Base-by-base conservation (phyloP, 768 basidiomycete species). In the Agrocybe chaxingu region DNA sequence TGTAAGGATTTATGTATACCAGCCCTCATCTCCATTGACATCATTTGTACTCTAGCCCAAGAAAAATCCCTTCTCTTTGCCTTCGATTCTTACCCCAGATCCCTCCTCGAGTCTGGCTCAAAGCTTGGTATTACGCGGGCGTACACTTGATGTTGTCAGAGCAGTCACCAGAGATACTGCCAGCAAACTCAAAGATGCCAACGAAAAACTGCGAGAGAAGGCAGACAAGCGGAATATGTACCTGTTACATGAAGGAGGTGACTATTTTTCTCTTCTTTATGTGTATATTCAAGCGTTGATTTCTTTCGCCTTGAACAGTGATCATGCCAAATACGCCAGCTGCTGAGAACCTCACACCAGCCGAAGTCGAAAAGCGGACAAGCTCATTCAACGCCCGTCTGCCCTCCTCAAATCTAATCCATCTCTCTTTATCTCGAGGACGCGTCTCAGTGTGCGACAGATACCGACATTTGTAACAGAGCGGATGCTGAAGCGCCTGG, bases 191-290 rank as follows among this genome's bases (percentile, higher is more conserved):
- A 91, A 89, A 63, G 94, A 97, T 54, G 89, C 87, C 12, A 87
- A 89, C 3, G 94, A 95, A 63, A 85, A 82, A 61, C 76, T 79
- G 53, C 78, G 92, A 42, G 84, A 92, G 67, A 95, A 95, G 67
- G 85, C 86, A 0, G 97, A 99, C 68, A 95, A 96, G 65, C 81
- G 96, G 18, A 97, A 98, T 63, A 83, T 97, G 63, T 98, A 99
- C 65, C 82, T 99, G 52, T 78, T 99, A 57, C 82, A 92, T 9
- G 97, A 99, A 80, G 97, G 97, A 75, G 91, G 95, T 91, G 61
- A 58, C 84, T 70, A 29, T 6, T 33, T 45, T 35, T 29, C 49
- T 3, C 13, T 42, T 46, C 44, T 53, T 10, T 38, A 12, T 19
- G 8, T 13, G 33, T 7, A 24, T 13, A 3, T 6, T 19, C 35